A percentile compares a stretch with the other conserved stretches of the same genome.
These are phyloP conservation scores for Begonia masoniana DNA, from an alignment of 306 rosid species.

Conservation along the genomic window DNA sequence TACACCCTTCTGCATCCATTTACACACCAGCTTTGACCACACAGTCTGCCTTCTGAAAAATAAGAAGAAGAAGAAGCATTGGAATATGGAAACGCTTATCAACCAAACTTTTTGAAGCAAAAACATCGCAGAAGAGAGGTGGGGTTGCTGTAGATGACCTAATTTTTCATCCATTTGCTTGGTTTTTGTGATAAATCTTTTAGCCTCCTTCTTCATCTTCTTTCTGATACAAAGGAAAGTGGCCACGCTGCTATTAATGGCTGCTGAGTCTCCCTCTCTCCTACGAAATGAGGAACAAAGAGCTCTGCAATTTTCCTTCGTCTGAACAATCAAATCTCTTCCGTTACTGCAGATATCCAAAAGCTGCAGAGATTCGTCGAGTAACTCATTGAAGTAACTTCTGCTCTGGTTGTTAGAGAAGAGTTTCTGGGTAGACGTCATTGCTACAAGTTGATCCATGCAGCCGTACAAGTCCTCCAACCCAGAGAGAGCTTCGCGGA, in stretches of 20 bases:
- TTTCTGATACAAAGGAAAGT: conserved; percentile 29
- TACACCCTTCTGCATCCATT: conserved; percentile 23
- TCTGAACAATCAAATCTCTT: conserved; percentile 32
- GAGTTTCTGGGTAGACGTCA: conserved; percentile 44
- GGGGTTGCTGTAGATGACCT: not conserved
- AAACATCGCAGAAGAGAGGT: conserved; percentile 7
- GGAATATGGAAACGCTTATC: conserved; percentile 25
- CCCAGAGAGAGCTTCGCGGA: conserved; percentile 18
- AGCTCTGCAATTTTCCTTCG: conserved; percentile 33
- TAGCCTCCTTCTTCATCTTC: conserved; percentile 47
- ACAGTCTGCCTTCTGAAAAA: conserved; percentile 18
- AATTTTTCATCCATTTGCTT: conserved; percentile 31
- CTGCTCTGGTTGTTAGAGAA: conserved; percentile 25
- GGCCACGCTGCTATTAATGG: conserved; percentile 21
- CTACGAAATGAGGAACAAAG: conserved; percentile 58
- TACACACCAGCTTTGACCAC: conserved; percentile 28
- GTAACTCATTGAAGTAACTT: conserved; percentile 30
- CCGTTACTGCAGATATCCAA: conserved; percentile 48
- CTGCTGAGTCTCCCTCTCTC: conserved; percentile 37
- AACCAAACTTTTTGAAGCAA: conserved; percentile 20
- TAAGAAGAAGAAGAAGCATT: conserved; percentile 23
- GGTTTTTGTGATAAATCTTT: conserved; percentile 20
- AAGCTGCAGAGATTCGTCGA: conserved; percentile 49
- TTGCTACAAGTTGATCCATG: conserved; percentile 43
- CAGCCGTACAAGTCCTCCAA: conserved; percentile 34